Evolutionary conservation across 257 asterid species (phyloP), one percentile per base, ranked within the genome.

Genomic region (Fraxinus excelsior): DNA sequence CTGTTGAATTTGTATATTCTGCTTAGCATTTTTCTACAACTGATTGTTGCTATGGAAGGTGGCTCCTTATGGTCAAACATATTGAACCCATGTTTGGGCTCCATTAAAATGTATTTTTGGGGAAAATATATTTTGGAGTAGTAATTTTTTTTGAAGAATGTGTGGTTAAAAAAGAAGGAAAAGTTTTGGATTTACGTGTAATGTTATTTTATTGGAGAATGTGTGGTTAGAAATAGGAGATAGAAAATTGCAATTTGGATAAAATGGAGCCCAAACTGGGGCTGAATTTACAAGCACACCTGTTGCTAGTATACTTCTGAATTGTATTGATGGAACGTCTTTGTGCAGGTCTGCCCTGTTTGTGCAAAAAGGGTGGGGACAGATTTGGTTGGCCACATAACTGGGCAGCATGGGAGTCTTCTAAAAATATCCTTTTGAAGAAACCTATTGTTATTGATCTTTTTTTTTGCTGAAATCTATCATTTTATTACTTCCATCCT

Each of bases 341-440:
- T 51, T 65, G 29, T 76, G 82, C 90, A 93, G 97, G 91, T 88
- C 21, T 93, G 97, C 82, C 96, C 97, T 5, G 85, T 93, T 71
- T 93, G 97, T 68, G 84, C 91, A 7, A 88, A 82, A 85, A 87
- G 83, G 68, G 91, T 87, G 3, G 94, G 91, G 49, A 83, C 91
- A 46, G 93, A 88, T 82, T 84, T 93, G 85, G 80, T 93, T 74
- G 86, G 87, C 78, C 97, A 93, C 82, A 81, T 93, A 40, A 91
- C 97, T 2, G 72, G 81, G 87, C 97, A 91, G 81, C 97, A 92
- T 42, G 91, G 87, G 66, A 91, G 75, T 76, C 86, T 91, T 84
- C 90, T 92, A 49, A 89, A 85, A 67, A 90, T 92, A 92, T 92
- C 97, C 97, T 89, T 89, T 40, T 69, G 18, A 38, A 65, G 40